phyloP scores from a whole-genome alignment of 1,139 yeast genomes.

The Debaryomyces fabryi region DNA sequence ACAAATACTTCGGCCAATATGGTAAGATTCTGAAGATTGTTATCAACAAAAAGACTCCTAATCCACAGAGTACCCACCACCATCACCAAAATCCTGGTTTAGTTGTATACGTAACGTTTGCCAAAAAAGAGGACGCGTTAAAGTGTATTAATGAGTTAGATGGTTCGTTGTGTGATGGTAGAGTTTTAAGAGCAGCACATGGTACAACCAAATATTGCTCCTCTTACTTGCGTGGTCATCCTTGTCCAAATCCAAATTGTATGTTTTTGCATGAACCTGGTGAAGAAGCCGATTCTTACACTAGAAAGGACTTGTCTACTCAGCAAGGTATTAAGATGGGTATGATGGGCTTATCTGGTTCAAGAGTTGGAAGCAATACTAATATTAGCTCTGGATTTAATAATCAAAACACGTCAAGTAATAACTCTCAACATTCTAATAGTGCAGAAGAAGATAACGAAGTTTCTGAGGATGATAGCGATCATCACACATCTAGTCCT shows the following conservation, averaged over 20 bases:
- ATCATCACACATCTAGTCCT: slow-evolving; percentile 10
- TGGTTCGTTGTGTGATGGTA: slow-evolving; percentile 92
- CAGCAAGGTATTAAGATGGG: slow-evolving; percentile 72
- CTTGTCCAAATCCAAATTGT: slow-evolving; percentile 98
- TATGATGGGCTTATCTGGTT: slow-evolving; percentile 37
- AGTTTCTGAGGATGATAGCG: slow-evolving; percentile 21
- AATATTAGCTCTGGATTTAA: slow-evolving; percentile 8
- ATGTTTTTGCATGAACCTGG: slow-evolving; percentile 99
- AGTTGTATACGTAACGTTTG: slow-evolving; percentile 94
- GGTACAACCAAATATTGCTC: slow-evolving; percentile 99
- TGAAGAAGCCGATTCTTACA: slow-evolving; percentile 96
- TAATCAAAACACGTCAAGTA: slow-evolving; percentile 10
- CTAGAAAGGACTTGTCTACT: slow-evolving; percentile 88
- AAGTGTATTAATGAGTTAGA: slow-evolving; percentile 91
- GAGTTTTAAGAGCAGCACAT: slow-evolving; percentile 86
- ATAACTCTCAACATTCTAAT: slow-evolving; percentile 10
- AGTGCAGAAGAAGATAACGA: slow-evolving; percentile 23
- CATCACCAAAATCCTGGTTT: slow-evolving; percentile 71
- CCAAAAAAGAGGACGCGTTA: slow-evolving; percentile 92
- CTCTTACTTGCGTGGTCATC: slow-evolving; percentile 89
- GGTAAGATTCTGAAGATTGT: slow-evolving; percentile 95
- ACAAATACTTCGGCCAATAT: slow-evolving; percentile 95
- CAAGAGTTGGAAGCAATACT: slow-evolving; percentile 14
- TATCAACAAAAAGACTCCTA: slow-evolving; percentile 76
- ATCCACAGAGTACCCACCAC: slow-evolving; percentile 32